Base-by-base conservation (phyloP, 2,329 filamentous ascomycete genomes). In the Fusarium sp. region DNA sequence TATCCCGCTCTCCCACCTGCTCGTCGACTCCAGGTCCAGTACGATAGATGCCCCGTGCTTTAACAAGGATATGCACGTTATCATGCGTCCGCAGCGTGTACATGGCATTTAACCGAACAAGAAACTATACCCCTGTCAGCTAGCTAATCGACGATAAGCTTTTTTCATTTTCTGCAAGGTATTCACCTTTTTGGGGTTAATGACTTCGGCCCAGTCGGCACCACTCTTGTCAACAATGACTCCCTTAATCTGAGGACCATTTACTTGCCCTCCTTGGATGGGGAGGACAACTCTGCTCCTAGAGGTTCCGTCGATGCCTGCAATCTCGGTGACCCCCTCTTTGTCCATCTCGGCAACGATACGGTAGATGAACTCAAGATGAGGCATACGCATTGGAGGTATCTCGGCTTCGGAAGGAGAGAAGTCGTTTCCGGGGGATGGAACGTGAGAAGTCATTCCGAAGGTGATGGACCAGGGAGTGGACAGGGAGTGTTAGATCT, bases 341-440 rank as follows among this genome's bases (percentile, higher is more conserved):
- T 71, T 61, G 33, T 73, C 61, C 69, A 76, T 76, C 12, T 74
- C 66, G 36, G 71, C 66, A n/a, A 73, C 54, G 28, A 76, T 76
- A 6, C 73, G 64, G 53, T 74, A 75, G 44, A 75, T 69, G 42
- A 74, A 68, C 26, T 75, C 71, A 2, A 74, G 47, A 56, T 75
- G 66, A 14, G 71, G 71, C 74, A 71, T 75, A 5, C 71, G 61
- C 71, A 74, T 75, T 22, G 6, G 4, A 15, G 68, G 68, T 5
- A 72, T 33, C 2, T 61, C 35, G 26, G 45, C 16, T 4, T 42
- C 61, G 26, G 60, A 60, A 41, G 45, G 63, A 24, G 61, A 61
- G 20, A 54, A 62, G 11, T 26, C 62, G 39, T 76, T 76, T 38
- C 73, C 71, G 28, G 73, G 71, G 7, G 73, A 76, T 41, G 61